Evolutionary conservation across 2,329 filamentous ascomycete species (phyloP), one percentile per base, ranked within the genome.

Genomic region (Curvularia sp.): DNA sequence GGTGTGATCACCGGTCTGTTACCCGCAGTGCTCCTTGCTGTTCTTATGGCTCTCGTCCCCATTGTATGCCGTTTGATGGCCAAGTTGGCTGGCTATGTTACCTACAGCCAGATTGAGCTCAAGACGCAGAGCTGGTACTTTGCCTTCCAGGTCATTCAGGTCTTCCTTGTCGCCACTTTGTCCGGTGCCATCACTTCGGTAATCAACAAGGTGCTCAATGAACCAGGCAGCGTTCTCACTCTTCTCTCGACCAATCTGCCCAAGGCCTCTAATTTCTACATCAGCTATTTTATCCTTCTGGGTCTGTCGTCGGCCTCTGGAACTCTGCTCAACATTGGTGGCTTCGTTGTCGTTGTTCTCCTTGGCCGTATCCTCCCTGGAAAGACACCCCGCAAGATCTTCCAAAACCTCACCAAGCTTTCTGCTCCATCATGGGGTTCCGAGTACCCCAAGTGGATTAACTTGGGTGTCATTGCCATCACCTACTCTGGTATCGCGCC

Each of bases 51-150:
- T 8, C 68, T 82, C 20, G 76, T 82, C 1, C 80, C 80, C 1
- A 80, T 81, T 46, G 63, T 82, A 52, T 78, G 73, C 57, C 72
- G 75, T 55, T 44, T 77, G 41, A 65, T 77, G 65, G 76, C 77
- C 26, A 77, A 75, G 55, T 39, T 74, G 44, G 72, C 75, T 20
- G 78, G 78, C 12, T 75, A 73, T 70, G 68, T 68, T 4, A 82
- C 81, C 0, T 74, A 72, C 26, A 77, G 79, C 35, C 78, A 81
- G 52, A 77, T 81, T 12, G 81, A 83, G 49, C 82, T 98, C 15
- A 93, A 92, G 61, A 92, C 91, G 0, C 95, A 99, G 74, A 94
- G 93, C 70, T 90, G 88, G 66, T 99, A 97, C 82, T 99, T 98
- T 73, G 87, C 85, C 46, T 96, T 96, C 82, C 92, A 95, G 77